Evolutionary conservation across 2,329 filamentous ascomycete species (phyloP).

Genomic region (Sarocladiaceae sp.): DNA sequence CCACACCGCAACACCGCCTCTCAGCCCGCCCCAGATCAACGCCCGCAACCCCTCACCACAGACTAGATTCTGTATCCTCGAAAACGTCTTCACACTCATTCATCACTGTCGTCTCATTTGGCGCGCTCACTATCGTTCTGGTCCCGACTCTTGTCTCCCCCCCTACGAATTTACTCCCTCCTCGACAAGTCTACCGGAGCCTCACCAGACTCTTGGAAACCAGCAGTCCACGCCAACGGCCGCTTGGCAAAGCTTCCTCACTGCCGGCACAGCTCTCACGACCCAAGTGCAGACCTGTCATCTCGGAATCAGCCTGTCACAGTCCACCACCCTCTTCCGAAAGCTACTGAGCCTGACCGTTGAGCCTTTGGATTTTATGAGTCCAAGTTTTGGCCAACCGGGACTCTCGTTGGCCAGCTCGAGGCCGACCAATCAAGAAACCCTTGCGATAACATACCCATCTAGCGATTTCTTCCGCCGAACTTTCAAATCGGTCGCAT

Average conservation of each 20-base stretch:
- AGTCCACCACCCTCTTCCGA: neutral
- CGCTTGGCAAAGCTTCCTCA: neutral
- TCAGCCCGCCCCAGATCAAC: slow-evolving; percentile 6
- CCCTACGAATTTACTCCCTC: neutral
- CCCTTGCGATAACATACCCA: too few relatives aligned
- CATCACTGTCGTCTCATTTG: neutral
- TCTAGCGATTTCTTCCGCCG: too few relatives aligned
- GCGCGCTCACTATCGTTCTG: neutral
- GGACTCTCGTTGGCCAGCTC: neutral
- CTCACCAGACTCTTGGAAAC: neutral
- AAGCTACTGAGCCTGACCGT: neutral
- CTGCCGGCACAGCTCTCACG: neutral
- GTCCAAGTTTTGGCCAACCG: too few relatives aligned
- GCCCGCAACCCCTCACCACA: slow-evolving; percentile 4
- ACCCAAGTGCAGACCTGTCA: neutral
- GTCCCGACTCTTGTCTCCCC: neutral
- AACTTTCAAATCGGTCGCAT: too few relatives aligned
- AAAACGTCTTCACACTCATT: neutral
- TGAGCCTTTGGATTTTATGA: too few relatives aligned
- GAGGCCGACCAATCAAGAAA: neutral
- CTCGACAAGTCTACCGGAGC: neutral
- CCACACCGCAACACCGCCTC: slow-evolving; percentile 5
- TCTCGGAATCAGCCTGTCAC: neutral
- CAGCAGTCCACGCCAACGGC: neutral
- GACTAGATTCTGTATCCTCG: too few relatives aligned